phyloP scores from a whole-genome alignment of 805 yeast species.

The Barnettozyma salicaria region DNA sequence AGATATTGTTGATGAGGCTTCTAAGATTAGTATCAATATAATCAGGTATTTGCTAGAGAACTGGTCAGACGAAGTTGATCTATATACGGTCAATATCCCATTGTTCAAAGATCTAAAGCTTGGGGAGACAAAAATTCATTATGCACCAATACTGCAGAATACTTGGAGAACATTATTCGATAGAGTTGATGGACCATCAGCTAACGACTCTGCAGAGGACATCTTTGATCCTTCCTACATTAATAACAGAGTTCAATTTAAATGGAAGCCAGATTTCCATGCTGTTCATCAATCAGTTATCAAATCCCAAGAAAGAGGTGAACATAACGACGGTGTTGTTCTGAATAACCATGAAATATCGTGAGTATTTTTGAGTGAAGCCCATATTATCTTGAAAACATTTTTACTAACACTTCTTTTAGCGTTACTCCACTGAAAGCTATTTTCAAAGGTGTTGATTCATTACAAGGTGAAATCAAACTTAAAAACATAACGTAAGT shows the following conservation, averaged over 20 bases:
- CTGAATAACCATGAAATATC: slow-evolving; percentile 23
- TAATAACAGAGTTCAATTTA: slow-evolving; percentile 44
- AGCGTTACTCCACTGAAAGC: slow-evolving; percentile 73
- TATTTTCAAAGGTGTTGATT: slow-evolving; percentile 51
- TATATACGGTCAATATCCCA: slow-evolving; percentile 84
- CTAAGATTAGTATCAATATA: slow-evolving; percentile 58
- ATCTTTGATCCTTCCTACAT: slow-evolving; percentile 42
- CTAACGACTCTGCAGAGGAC: slow-evolving; percentile 28
- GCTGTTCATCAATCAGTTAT: slow-evolving; percentile 51
- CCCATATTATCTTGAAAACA: slow-evolving; percentile 23
- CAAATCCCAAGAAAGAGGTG: slow-evolving; percentile 28
- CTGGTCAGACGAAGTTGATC: slow-evolving; percentile 57
- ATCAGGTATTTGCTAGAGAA: slow-evolving; percentile 50
- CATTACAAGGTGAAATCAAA: slow-evolving; percentile 50
- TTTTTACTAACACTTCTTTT: slow-evolving; percentile 16
- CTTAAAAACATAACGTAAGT: slow-evolving; percentile 27
- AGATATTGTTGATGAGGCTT: slow-evolving; percentile 46
- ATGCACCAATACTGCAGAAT: slow-evolving; percentile 77
- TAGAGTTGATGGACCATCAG: slow-evolving; percentile 13
- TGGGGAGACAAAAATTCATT: slow-evolving; percentile 55
- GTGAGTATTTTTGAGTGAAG: slow-evolving; percentile 17
- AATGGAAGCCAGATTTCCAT: slow-evolving; percentile 82
- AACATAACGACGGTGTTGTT: slow-evolving; percentile 29
- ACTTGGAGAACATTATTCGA: slow-evolving; percentile 67
- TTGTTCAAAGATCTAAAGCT: slow-evolving; percentile 46